Conservation (phyloP, 805 yeast species). For the Ogataea nonfermentans region DNA sequence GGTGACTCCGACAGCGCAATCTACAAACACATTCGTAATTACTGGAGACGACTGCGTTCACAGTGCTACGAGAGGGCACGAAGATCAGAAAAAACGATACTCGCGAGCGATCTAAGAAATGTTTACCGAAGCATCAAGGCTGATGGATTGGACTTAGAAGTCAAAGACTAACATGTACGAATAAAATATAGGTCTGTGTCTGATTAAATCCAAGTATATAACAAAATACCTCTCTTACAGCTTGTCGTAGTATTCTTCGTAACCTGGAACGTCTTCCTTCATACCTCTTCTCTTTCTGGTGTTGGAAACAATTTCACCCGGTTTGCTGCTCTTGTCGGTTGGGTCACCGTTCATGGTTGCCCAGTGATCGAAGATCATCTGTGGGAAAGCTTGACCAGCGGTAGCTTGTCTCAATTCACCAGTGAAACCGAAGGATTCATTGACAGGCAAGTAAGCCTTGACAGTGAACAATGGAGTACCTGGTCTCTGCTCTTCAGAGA, state of each 20-base stretch:
- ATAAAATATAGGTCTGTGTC: slow-evolving; percentile 5
- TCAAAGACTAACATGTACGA: slow-evolving; percentile 4
- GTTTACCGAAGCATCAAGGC: slow-evolving; percentile 5
- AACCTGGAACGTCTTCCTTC: slow-evolving; percentile 97
- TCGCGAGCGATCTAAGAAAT: slow-evolving; percentile 8
- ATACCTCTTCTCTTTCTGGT: slow-evolving; percentile 94
- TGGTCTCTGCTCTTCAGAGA: slow-evolving; percentile 99
- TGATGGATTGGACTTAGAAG: slow-evolving; percentile 15
- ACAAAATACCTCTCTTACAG: slow-evolving; percentile 45
- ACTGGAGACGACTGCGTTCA: slow-evolving; percentile 19
- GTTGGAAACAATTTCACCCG: slow-evolving; percentile 56
- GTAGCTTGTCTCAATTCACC: slow-evolving; percentile 99
- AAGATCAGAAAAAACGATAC: slow-evolving; percentile 11
- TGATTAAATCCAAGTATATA: slow-evolving; percentile 18
- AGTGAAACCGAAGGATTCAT: slow-evolving; percentile 99
- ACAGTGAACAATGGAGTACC: slow-evolving; percentile 99
- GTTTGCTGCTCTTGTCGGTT: slow-evolving; percentile 74
- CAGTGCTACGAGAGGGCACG: slow-evolving; percentile 10
- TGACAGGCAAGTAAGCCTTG: slow-evolving; percentile 99
- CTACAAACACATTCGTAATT: slow-evolving; percentile 17
- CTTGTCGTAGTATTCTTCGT: slow-evolving; percentile 98
- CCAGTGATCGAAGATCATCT: slow-evolving; percentile 99
- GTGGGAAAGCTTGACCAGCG: slow-evolving; percentile 99
- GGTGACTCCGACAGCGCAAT: slow-evolving; percentile 12
- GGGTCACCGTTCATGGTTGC: slow-evolving; percentile 88